Percentiles rank a stretch among this genome's conserved stretches.
Evolutionary conservation across 2,329 filamentous ascomycete species (phyloP).

Genomic region (Sarocladium kiliense): DNA sequence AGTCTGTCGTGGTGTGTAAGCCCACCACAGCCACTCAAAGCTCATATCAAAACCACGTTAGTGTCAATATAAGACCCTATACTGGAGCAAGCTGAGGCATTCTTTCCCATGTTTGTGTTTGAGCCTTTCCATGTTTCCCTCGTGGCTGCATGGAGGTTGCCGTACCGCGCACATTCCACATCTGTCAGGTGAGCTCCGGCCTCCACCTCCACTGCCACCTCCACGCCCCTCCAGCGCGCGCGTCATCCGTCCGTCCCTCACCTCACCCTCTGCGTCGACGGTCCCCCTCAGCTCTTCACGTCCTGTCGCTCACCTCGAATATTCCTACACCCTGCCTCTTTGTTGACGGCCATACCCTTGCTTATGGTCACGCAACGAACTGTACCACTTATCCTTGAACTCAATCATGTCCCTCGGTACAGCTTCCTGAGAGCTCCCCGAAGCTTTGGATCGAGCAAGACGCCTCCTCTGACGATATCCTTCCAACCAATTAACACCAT

Average conservation of each 20-base stretch:
- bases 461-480: not conserved
- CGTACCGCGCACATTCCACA: not conserved
- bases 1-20: no score
- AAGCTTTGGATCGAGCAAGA: not conserved
- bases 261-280: not conserved
- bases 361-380: not conserved
- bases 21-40: no score
- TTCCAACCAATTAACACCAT: not conserved
- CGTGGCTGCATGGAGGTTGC: no score
- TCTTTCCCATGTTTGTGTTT: no score
- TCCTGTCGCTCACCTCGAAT: conserved; percentile 1
- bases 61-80: no score
- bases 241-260: conserved; percentile 4
- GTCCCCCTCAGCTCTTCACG: not conserved
- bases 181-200: conserved; percentile 5
- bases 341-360: no score
- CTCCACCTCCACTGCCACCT: not conserved
- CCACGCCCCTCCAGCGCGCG: not conserved
- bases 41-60: no score
- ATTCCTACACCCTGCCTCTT: not conserved
- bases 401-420: not conserved
- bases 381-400: not conserved
- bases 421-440: not conserved
- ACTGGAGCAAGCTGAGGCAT: no score
- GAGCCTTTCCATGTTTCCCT: no score